phyloP scores from a whole-genome alignment of 2,329 filamentous ascomycete species.

The Xylariaceae sp. region DNA sequence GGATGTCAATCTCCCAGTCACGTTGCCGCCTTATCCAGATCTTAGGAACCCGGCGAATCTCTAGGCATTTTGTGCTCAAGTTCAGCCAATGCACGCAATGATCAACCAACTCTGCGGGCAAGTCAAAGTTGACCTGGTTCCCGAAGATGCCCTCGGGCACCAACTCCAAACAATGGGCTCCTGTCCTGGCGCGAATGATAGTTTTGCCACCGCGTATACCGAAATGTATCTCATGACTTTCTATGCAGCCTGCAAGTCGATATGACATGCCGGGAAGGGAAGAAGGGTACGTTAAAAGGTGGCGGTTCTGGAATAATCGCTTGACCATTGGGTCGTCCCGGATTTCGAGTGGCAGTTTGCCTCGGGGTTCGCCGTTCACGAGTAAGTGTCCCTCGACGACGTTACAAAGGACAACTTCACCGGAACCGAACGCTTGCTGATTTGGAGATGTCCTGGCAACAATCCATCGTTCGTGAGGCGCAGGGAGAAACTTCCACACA shows the following conservation, averaged over 20 bases:
- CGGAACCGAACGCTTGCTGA: background rate
- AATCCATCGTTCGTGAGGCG: conserved; percentile 25
- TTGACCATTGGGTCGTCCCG: conserved; percentile 44
- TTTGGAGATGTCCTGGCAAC: conserved; percentile 6
- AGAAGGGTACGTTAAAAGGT: conserved; percentile 50
- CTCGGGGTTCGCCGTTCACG: conserved; percentile 33
- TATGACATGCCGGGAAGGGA: conserved; percentile 48
- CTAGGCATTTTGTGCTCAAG: conserved; percentile 35
- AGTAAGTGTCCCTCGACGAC: conserved; percentile 33
- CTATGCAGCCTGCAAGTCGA: conserved; percentile 25
- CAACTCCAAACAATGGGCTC: conserved; percentile 25
- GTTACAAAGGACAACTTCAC: conserved; percentile 31
- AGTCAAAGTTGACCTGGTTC: conserved; percentile 34
- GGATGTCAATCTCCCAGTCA: conserved; percentile 36
- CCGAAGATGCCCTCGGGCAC: conserved; percentile 32
- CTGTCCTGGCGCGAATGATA: conserved; percentile 38
- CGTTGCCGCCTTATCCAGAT: conserved; percentile 27
- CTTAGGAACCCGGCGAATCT: conserved; percentile 41
- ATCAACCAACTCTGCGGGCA: conserved; percentile 47
- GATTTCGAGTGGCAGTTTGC: conserved; percentile 48
- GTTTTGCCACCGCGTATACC: conserved; percentile 40
- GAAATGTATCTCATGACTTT: conserved; percentile 48
- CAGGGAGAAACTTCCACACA: conserved; percentile 27
- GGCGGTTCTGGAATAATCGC: conserved; percentile 32
- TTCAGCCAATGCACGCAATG: conserved; percentile 58